phyloP scores from a whole-genome alignment of 2,329 filamentous ascomycete genomes.

The Colletotrichum tropicicola region DNA sequence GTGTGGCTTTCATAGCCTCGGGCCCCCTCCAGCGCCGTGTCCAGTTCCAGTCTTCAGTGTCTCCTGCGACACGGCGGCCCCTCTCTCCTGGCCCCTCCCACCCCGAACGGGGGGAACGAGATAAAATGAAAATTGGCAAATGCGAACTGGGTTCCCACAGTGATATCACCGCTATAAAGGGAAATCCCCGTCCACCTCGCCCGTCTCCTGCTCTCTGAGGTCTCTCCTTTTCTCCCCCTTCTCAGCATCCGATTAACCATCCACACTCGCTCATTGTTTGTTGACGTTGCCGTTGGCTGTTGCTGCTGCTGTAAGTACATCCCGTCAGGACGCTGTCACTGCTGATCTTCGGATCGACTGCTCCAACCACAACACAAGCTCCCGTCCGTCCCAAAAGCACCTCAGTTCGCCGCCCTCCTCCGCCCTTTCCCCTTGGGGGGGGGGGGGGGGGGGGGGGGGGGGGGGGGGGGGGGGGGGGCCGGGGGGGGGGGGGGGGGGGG shows the following conservation, averaged over 20 bases:
- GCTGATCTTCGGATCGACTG: conserved; percentile 19
- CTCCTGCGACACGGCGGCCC: neutral
- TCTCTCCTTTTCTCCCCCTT: conserved; percentile 3
- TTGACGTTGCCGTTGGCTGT: conserved; percentile 7
- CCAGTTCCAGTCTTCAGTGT: neutral
- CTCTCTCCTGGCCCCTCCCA: neutral
- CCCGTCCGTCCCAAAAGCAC: conserved; percentile 2
- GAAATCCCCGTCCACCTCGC: conserved; percentile 20
- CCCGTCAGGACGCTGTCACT: neutral
- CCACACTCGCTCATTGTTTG: conserved; percentile 16
- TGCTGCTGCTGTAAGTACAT: conserved; percentile 21
- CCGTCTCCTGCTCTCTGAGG: neutral
- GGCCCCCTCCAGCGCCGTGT: no score
- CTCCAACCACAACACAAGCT: conserved; percentile 1
- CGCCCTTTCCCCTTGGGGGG: neutral
- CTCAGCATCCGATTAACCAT: neutral
- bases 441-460: no score
- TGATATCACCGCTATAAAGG: conserved; percentile 32
- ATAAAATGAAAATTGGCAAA: conserved; percentile 31
- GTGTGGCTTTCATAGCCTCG: no score
- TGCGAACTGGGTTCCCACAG: conserved; percentile 31
- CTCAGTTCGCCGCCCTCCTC: conserved; percentile 9
- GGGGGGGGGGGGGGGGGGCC: no score
- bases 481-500: no score
- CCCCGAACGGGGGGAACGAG: conserved; percentile 21